Conservation (phyloP, 2,329 filamentous ascomycete species). For the Colletotrichum viniferum region DNA sequence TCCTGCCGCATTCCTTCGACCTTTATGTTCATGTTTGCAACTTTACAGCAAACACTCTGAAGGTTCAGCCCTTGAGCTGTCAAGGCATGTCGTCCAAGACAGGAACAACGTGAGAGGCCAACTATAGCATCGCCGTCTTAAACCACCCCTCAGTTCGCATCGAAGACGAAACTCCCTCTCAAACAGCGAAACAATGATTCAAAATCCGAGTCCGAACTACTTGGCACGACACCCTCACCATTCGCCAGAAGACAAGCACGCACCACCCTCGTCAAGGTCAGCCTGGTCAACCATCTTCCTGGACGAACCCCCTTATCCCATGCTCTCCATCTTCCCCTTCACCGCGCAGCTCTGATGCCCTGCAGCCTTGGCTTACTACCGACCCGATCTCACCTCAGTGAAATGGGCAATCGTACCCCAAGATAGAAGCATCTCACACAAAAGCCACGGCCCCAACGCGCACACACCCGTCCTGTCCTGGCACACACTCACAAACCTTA, state of each 20-base stretch:
- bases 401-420: neutral
- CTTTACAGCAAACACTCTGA: neutral
- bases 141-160: neutral
- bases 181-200: neutral
- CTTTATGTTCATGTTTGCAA: neutral
- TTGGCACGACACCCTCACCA: slow-evolving; percentile 3
- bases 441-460: neutral
- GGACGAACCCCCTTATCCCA: neutral
- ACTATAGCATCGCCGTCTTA: neutral
- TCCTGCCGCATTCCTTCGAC: neutral
- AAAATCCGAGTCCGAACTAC: slow-evolving; percentile 5
- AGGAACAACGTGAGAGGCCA: neutral
- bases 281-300: neutral
- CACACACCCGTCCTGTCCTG: neutral
- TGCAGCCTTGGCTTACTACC: neutral
- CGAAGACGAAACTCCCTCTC: neutral
- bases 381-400: neutral
- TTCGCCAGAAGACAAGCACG: neutral
- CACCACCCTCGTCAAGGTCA: neutral
- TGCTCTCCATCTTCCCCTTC: neutral
- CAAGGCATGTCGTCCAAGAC: neutral
- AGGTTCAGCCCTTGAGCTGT: neutral
- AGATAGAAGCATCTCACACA: neutral
- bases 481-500: neutral
- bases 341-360: neutral